Evolutionary conservation across 768 basidiomycete species (phyloP).

Genomic region (Kwoniella sp.): DNA sequence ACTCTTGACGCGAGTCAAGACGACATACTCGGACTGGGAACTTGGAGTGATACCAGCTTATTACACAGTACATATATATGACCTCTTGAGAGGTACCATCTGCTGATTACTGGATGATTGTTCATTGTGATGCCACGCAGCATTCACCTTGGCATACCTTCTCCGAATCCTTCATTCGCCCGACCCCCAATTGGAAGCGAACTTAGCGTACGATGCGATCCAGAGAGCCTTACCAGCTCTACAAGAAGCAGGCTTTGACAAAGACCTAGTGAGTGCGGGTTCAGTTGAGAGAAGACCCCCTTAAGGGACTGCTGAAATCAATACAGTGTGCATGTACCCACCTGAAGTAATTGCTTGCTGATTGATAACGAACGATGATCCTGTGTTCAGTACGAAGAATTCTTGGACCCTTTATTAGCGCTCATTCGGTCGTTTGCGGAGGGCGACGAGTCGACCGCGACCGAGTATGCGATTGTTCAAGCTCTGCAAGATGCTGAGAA

Average conservation of each 20-base stretch:
- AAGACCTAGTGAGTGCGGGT: constrained; percentile 65
- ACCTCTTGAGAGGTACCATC: too few relatives aligned
- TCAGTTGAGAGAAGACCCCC: not conserved
- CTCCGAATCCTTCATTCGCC: constrained; percentile 64
- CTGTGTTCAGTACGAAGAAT: constrained; percentile 60
- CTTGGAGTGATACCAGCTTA: too few relatives aligned
- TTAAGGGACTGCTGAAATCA: too few relatives aligned
- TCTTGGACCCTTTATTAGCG: constrained; percentile 66
- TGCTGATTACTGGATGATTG: too few relatives aligned
- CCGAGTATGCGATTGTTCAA: constrained; percentile 44
- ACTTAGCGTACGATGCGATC: constrained; percentile 62
- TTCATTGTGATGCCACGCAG: too few relatives aligned
- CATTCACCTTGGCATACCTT: constrained; percentile 78
- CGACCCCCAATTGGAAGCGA: constrained; percentile 61
- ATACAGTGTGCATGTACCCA: too few relatives aligned
- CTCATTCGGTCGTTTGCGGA: constrained; percentile 59
- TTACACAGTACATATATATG: too few relatives aligned
- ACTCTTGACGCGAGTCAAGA: too few relatives aligned
- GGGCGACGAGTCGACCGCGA: constrained; percentile 15
- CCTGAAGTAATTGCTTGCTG: too few relatives aligned
- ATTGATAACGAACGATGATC: not conserved
- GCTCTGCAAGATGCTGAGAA: constrained; percentile 51
- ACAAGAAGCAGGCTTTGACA: constrained; percentile 65
- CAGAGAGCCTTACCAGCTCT: constrained; percentile 62
- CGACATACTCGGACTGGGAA: too few relatives aligned